Percentiles rank a stretch among this genome's conserved stretches.
Evolutionary conservation across 1,139 yeast genomes (phyloP).

Genomic region (Suhomyces guaymorum): DNA sequence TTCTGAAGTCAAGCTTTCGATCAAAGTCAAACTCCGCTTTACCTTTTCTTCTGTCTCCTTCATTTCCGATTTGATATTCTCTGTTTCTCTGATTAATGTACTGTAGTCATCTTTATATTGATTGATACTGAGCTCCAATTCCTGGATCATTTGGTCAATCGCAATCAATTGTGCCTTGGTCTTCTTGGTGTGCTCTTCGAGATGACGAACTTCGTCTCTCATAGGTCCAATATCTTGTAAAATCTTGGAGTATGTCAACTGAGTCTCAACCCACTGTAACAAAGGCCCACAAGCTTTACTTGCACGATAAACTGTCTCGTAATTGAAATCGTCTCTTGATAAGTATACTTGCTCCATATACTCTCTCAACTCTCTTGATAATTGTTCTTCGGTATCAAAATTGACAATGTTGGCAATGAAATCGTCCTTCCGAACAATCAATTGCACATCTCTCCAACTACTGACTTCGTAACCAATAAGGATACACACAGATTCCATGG

Average conservation of each 20-base stretch:
- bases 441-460: slow-evolving; percentile 83
- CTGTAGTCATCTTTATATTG: slow-evolving; percentile 70
- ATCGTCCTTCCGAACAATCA: slow-evolving; percentile 79
- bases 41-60: slow-evolving; percentile 60
- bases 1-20: slow-evolving; percentile 67
- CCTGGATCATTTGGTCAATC: slow-evolving; percentile 77
- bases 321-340: slow-evolving; percentile 63
- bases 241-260: slow-evolving; percentile 67
- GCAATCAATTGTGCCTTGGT: slow-evolving; percentile 72
- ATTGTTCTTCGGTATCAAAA: slow-evolving; percentile 63
- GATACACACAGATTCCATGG: slow-evolving; percentile 86
- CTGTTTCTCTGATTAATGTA: slow-evolving; percentile 72
- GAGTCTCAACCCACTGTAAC: slow-evolving; percentile 88
- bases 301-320: slow-evolving; percentile 79
- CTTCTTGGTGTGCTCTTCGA: slow-evolving; percentile 62
- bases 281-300: slow-evolving; percentile 96
- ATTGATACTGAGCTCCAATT: slow-evolving; percentile 70
- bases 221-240: slow-evolving; percentile 76
- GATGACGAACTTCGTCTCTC: slow-evolving; percentile 57
- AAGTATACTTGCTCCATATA: slow-evolving; percentile 64
- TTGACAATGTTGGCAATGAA: slow-evolving; percentile 82
- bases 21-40: slow-evolving; percentile 58
- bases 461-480: slow-evolving; percentile 70
- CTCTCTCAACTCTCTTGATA: slow-evolving; percentile 52
- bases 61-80: slow-evolving; percentile 73